Conservation (phyloP, 1,284 basidiomycete species). For the Calocybe gambosa region DNA sequence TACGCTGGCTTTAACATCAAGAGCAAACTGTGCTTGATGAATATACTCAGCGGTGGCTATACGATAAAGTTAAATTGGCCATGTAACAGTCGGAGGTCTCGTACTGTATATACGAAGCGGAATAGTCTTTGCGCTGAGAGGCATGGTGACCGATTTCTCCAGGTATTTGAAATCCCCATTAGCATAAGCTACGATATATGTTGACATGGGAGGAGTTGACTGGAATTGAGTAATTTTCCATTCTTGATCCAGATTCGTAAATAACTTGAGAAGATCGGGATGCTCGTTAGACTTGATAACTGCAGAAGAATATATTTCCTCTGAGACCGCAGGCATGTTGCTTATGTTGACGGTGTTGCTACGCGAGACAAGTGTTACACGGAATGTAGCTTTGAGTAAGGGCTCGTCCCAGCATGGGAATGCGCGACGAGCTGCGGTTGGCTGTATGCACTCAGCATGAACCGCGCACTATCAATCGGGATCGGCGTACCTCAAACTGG, state of each 20-base stretch:
- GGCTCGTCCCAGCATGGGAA: slow-evolving; percentile 96
- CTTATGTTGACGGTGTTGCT: slow-evolving; percentile 71
- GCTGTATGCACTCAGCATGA: slow-evolving; percentile 40
- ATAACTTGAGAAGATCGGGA: slow-evolving; percentile 31
- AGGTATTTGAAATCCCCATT: slow-evolving; percentile 79
- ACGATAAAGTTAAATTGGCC: slow-evolving; percentile 1
- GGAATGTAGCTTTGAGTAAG: slow-evolving; percentile 83
- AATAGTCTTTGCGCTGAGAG: slow-evolving; percentile 75
- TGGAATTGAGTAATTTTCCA: slow-evolving; percentile 84
- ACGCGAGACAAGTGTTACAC: slow-evolving; percentile 80
- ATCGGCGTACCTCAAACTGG: slow-evolving; percentile 62
- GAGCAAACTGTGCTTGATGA: slow-evolving; percentile 75
- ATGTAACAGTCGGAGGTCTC: slow-evolving; percentile 15
- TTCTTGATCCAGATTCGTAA: slow-evolving; percentile 38
- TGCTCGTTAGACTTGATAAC: slow-evolving; percentile 17
- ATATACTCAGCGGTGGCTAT: slow-evolving; percentile 84
- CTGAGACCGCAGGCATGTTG: slow-evolving; percentile 79
- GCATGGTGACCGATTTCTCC: slow-evolving; percentile 75
- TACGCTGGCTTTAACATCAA: slow-evolving; percentile 85
- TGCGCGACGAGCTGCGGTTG: slow-evolving; percentile 79
- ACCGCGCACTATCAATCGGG: background rate
- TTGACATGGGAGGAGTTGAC: slow-evolving; percentile 79
- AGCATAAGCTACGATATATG: slow-evolving; percentile 89
- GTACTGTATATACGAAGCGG: slow-evolving; percentile 82
- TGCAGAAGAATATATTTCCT: slow-evolving; percentile 37